Conservation (phyloP, 495 filamentous ascomycete genomes). For the Aspergillus cristatus region DNA sequence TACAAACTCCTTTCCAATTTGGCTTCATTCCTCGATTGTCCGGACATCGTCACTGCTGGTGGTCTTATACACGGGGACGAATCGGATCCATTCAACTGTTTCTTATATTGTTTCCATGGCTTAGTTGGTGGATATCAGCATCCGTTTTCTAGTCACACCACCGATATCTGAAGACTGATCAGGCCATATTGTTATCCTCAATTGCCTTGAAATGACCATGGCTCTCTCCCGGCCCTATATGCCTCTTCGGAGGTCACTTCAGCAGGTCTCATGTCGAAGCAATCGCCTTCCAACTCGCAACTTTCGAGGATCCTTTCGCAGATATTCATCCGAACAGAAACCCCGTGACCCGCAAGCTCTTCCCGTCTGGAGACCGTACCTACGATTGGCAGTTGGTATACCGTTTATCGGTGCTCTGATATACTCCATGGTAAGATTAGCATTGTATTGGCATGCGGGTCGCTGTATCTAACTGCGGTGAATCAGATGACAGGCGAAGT, state of each 20-base stretch:
- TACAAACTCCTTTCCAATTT: background rate
- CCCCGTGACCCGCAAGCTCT: conserved; percentile 20
- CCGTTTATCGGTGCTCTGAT: conserved; percentile 53
- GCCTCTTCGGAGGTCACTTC: conserved; percentile 30
- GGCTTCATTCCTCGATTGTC: too few relatives aligned
- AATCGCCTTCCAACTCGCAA: conserved; percentile 14
- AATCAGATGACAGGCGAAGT: conserved; percentile 40
- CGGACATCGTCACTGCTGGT: too few relatives aligned
- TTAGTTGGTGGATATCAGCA: too few relatives aligned
- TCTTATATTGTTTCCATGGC: too few relatives aligned
- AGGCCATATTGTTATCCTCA: conserved; percentile 8
- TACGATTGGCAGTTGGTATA: conserved; percentile 50
- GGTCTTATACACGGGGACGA: too few relatives aligned
- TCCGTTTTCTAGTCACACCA: too few relatives aligned
- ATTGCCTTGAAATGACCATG: conserved; percentile 18
- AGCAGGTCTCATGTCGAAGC: conserved; percentile 16
- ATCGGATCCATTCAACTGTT: too few relatives aligned
- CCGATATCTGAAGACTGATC: too few relatives aligned
- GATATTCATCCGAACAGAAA: conserved; percentile 21
- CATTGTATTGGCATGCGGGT: background rate
- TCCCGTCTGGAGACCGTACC: conserved; percentile 42
- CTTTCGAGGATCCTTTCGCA: conserved; percentile 16
- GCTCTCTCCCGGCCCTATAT: conserved; percentile 26
- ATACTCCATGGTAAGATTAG: conserved; percentile 53
- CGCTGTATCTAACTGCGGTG: conserved; percentile 5